Base-by-base conservation (phyloP, 148 eudicot genomes). In the Amaranthus hypochondriacus region DNA sequence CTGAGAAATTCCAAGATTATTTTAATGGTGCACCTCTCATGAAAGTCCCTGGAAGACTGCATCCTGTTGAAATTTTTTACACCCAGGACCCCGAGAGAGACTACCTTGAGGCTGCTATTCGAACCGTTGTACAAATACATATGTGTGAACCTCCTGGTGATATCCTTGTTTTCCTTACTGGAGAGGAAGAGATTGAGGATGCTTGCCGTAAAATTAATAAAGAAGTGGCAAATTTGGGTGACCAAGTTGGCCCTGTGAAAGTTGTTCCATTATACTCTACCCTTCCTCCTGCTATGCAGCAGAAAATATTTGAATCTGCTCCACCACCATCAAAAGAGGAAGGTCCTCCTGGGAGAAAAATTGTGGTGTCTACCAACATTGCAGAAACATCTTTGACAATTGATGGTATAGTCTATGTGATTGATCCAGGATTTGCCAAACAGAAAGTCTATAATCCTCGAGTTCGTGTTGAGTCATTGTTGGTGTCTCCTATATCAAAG, bases 21-120 rank as follows among this genome's bases (percentile, higher is more conserved):
- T 93, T 90, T 74, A 76, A 57, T 72, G 86, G 87, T 61, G 96
- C 98, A 60, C 96, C 96, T 49, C 87, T 90, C 63, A 93, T 93
- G 96, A 90, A 89, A 81, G 93, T 93, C 49, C 98, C 98, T 52
- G 98, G 98, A 64, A 84, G 98, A 74, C 92, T 90, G 72, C 96
- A 90, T 76, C 98, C 98, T 0, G 96, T 93, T 56, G 98, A 93
- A 75, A 90, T 93, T 21, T 87, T 90, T 56, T 93, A 89, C 78
- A 93, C 93, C 15, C 88, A 87, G 71, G 98, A 87, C 50, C 96
- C 98, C 28, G 93, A 90, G 73, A 87, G 90, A 66, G 96, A 93
- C 76, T 93, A 93, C 66, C 84, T 93, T 55, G 98, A 93, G 75
- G 98, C 98, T 48, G 94, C 93, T 68, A 90, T 93, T 73, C 86